These are phyloP conservation scores for Aurifilum marmelostoma DNA, from an alignment of 2,329 filamentous ascomycete species.

Conservation along the genomic window DNA sequence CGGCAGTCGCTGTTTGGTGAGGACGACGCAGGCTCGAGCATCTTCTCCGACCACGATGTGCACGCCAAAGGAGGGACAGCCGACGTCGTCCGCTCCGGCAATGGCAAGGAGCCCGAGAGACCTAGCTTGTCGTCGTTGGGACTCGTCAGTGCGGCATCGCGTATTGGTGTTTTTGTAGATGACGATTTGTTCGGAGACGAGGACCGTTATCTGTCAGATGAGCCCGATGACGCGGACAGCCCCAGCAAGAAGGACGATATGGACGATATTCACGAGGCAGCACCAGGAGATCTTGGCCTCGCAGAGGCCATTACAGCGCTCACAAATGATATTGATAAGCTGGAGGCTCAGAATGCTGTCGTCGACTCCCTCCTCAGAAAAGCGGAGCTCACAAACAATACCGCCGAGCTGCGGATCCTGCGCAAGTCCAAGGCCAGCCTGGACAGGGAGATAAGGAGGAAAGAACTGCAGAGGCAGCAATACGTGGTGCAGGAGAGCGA, in stretches of 20 bases:
- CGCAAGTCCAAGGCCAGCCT: constrained; percentile 93
- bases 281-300: constrained; percentile 88
- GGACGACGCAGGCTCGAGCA: constrained; percentile 53
- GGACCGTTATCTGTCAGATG: constrained; percentile 81
- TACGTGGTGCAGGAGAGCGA: constrained; percentile 98
- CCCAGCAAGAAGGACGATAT: constrained; percentile 62
- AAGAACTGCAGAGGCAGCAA: constrained; percentile 94
- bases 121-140: constrained; percentile 91
- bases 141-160: constrained; percentile 82
- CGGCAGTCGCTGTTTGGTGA: constrained; percentile 69
- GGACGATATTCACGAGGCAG: constrained; percentile 90
- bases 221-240: constrained; percentile 73
- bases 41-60: constrained; percentile 58
- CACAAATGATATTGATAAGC: constrained; percentile 87
- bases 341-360: constrained; percentile 85
- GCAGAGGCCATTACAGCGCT: constrained; percentile 89
- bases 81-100: constrained; percentile 39
- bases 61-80: constrained; percentile 56
- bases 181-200: constrained; percentile 93
- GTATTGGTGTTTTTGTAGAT: constrained; percentile 90
- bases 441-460: constrained; percentile 87
- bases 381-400: constrained; percentile 96
- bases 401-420: constrained; percentile 86
- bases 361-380: constrained; percentile 91
- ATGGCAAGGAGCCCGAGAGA: constrained; percentile 62